Evolutionary conservation across 768 basidiomycete genomes (phyloP).

Genomic region (Kwoniella botswanensis): DNA sequence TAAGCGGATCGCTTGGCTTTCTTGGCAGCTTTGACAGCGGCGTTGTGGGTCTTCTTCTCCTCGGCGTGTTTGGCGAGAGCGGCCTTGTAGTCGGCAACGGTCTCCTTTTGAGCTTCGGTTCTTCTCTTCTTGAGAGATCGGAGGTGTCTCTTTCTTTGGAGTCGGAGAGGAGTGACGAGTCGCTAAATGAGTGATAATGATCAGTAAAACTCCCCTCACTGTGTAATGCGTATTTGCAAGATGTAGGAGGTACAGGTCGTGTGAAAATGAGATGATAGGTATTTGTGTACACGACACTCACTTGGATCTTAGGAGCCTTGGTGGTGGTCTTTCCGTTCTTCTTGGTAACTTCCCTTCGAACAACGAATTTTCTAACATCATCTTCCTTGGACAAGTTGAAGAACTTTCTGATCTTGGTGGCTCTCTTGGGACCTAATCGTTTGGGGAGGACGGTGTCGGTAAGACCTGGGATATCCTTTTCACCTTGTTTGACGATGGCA

Average conservation of each 20-base stretch:
- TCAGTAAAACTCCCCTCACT: neutral
- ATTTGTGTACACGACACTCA: neutral
- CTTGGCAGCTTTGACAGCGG: conserved; percentile 64
- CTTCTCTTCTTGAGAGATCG: conserved; percentile 83
- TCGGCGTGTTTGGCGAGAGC: conserved; percentile 85
- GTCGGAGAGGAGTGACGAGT: conserved; percentile 90
- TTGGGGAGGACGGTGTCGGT: conserved; percentile 93
- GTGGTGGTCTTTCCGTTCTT: conserved; percentile 88
- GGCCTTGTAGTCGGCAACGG: conserved; percentile 90
- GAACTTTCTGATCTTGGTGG: conserved; percentile 94
- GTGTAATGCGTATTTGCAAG: too few species aligned
- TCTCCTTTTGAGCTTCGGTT: conserved; percentile 90
- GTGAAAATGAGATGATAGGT: neutral
- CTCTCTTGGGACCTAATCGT: conserved; percentile 94
- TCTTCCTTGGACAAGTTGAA: conserved; percentile 98
- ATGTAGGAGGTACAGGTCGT: too few species aligned
- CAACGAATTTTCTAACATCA: conserved; percentile 95
- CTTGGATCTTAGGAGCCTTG: conserved; percentile 97
- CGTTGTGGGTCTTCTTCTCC: conserved; percentile 90
- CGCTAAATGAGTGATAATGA: conserved; percentile 57
- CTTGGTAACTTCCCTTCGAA: conserved; percentile 81
- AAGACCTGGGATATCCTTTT: conserved; percentile 83
- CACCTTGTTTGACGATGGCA: conserved; percentile 96
- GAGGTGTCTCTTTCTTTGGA: conserved; percentile 95
- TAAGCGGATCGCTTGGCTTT: conserved; percentile 47